Evolutionary conservation across 257 asterid species (phyloP).

Genomic region (Fraxinus anomala): DNA sequence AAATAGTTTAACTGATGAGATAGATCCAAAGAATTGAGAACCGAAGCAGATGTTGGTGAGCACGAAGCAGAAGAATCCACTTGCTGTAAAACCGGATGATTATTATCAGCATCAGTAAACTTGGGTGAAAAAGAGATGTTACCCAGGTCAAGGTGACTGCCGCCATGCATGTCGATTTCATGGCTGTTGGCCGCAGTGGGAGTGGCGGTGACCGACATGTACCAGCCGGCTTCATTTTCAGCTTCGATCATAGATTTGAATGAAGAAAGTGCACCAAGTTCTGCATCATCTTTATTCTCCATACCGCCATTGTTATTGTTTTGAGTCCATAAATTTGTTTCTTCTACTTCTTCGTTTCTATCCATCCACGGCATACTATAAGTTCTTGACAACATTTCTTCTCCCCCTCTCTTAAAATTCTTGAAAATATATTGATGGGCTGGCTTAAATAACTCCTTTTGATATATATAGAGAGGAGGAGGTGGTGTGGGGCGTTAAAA

Average conservation of each 20-base stretch:
- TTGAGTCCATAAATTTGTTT: constrained; percentile 51
- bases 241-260: constrained; percentile 81
- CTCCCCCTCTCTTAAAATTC: not conserved
- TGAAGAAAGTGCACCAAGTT: constrained; percentile 53
- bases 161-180: constrained; percentile 40
- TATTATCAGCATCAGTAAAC: constrained; percentile 45
- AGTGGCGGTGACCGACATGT: constrained; percentile 19
- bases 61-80: constrained; percentile 82
- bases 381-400: constrained; percentile 60
- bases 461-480: not conserved
- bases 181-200: constrained; percentile 19
- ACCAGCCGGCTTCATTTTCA: constrained; percentile 66
- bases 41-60: constrained; percentile 70
- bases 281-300: constrained; percentile 47
- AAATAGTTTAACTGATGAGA: constrained; percentile 53
- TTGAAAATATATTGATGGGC: not conserved
- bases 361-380: constrained; percentile 83
- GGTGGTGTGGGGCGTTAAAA: constrained; percentile 14
- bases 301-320: constrained; percentile 26
- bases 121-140: constrained; percentile 49
- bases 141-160: constrained; percentile 14
- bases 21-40: constrained; percentile 56
- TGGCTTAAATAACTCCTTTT: not conserved
- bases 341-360: constrained; percentile 35
- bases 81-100: constrained; percentile 46